Percentiles rank a stretch among this genome's conserved stretches.
Conservation (phyloP, 1,284 basidiomycete species). For the Wolfiporia cocos region DNA sequence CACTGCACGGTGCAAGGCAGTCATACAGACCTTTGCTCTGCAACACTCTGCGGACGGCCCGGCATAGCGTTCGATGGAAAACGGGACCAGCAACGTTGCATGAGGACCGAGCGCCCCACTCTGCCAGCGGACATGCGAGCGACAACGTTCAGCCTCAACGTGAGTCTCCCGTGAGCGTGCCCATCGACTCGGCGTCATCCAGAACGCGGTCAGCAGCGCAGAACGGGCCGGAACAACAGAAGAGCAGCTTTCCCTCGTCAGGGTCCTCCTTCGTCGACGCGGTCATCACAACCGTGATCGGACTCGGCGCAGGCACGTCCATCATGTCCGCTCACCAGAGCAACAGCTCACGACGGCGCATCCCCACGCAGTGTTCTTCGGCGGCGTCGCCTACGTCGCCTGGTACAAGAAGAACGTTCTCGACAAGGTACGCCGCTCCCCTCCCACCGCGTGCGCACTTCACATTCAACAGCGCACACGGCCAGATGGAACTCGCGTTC, state of each 20-base stretch:
- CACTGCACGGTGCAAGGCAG: no score
- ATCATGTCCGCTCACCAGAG: not conserved
- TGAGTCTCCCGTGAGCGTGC: no score
- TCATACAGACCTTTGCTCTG: no score
- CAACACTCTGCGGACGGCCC: no score
- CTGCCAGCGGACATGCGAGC: no score
- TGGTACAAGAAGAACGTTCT: conserved; percentile 82
- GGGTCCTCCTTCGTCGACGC: conserved; percentile 35
- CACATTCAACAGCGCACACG: conserved; percentile 1
- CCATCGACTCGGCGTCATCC: no score
- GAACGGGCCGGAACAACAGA: no score
- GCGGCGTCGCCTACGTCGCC: conserved; percentile 65
- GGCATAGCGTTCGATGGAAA: no score
- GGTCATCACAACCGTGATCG: conserved; percentile 48
- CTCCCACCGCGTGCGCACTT: conserved; percentile 9
- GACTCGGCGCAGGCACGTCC: not conserved
- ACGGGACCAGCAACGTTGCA: no score
- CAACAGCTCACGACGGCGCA: not conserved
- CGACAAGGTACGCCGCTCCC: conserved; percentile 49
- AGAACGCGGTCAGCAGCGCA: no score
- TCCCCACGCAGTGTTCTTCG: conserved; percentile 49
- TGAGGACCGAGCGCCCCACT: no score
- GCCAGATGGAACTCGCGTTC: conserved; percentile 61
- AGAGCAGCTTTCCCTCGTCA: not conserved
- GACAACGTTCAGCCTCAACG: no score